Conservation (phyloP, 2,329 filamentous ascomycete species). For the Ustulina deusta region DNA sequence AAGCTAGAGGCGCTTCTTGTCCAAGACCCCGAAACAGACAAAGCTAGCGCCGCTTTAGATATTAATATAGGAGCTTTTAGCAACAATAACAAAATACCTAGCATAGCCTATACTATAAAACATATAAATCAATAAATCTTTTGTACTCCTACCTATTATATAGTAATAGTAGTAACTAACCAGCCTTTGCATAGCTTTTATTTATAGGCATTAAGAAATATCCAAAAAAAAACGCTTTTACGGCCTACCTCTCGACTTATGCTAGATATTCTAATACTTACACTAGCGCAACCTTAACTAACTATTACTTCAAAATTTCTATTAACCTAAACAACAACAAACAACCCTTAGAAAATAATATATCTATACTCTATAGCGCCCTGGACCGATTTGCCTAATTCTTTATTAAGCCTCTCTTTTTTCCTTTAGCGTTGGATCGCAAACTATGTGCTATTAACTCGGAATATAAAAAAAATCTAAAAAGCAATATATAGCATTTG, state of each 20-base stretch:
- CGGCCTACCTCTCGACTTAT: neutral
- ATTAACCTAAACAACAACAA: neutral
- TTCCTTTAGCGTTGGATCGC: neutral
- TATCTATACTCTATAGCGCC: neutral
- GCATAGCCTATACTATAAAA: neutral
- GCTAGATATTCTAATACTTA: neutral
- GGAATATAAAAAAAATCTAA: neutral
- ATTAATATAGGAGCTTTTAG: slow-evolving; percentile 1
- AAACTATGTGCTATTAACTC: neutral
- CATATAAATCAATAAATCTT: neutral
- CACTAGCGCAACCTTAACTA: neutral
- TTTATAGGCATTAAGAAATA: neutral
- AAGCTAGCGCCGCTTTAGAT: neutral
- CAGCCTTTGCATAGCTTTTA: neutral
- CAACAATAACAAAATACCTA: neutral
- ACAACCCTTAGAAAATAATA: neutral
- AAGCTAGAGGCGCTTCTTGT: neutral
- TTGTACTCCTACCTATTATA: neutral
- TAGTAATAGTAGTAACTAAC: slow-evolving; percentile 1
- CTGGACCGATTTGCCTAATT: neutral
- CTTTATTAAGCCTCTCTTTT: neutral
- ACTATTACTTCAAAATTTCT: neutral
- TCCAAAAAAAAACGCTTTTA: neutral
- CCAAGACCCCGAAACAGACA: too few relatives aligned
- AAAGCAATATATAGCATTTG: neutral